Conservation (phyloP, 2,329 filamentous ascomycete species). For the Neonectria ditissima region DNA sequence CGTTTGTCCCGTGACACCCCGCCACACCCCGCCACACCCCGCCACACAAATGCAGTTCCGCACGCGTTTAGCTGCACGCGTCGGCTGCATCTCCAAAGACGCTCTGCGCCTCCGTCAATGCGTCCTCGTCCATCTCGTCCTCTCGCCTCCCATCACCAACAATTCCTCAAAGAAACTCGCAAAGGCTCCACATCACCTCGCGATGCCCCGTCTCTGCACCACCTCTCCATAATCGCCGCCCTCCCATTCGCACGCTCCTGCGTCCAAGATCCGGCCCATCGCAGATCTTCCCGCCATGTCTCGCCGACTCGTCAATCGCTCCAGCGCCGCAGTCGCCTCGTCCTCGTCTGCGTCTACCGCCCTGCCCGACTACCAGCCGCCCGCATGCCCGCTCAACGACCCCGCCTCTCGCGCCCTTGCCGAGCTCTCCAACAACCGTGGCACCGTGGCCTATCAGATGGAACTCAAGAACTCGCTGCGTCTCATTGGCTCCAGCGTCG, state of each 20-base stretch:
- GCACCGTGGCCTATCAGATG: conserved; percentile 56
- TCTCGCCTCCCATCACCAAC: conserved; percentile 2
- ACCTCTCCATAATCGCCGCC: conserved; percentile 15
- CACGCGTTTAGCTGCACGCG: conserved; percentile 3
- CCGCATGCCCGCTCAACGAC: conserved; percentile 58
- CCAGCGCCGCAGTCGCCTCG: conserved; percentile 28
- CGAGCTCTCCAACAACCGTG: conserved; percentile 57
- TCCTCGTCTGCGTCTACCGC: conserved; percentile 40
- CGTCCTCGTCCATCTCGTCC: neutral
- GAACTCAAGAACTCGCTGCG: conserved; percentile 60
- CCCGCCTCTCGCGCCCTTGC: conserved; percentile 53
- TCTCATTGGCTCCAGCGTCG: conserved; percentile 59
- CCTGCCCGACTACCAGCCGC: conserved; percentile 65
- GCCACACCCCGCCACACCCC: conserved; percentile 19
- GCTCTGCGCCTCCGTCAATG: neutral
- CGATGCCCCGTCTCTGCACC: conserved; percentile 26
- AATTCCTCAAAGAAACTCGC: neutral
- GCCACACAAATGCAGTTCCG: conserved; percentile 4
- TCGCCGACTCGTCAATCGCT: conserved; percentile 48
- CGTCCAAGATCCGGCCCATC: neutral
- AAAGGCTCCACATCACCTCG: conserved; percentile 14
- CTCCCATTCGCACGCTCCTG: conserved; percentile 6
- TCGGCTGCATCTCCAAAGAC: conserved; percentile 2
- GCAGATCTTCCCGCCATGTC: conserved; percentile 45
- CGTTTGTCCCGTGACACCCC: conserved; percentile 25